These are phyloP conservation scores for Fistulina hepatica DNA, from an alignment of 1,284 basidiomycete genomes.

Conservation along the genomic window DNA sequence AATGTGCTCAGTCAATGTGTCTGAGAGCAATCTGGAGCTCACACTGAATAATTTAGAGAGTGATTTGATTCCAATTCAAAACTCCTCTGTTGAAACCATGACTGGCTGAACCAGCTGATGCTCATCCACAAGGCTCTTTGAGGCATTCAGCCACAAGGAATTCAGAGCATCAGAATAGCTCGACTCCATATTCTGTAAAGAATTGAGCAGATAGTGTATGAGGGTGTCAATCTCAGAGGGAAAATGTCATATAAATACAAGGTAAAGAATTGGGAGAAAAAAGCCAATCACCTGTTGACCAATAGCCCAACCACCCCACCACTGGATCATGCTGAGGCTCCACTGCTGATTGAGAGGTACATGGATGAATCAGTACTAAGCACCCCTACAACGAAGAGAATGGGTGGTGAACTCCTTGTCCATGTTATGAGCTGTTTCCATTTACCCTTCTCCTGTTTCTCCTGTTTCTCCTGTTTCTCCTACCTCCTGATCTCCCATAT, in stretches of 20 bases:
- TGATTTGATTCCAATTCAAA: too few species aligned
- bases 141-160: conserved; percentile 5
- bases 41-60: too few species aligned
- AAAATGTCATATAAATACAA: neutral
- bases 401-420: conserved; percentile 24
- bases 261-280: too few species aligned
- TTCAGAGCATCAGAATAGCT: conserved; percentile 10
- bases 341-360: conserved; percentile 24
- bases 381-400: conserved; percentile 25
- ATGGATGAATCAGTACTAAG: conserved; percentile 30
- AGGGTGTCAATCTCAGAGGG: conserved; percentile 10
- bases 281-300: conserved; percentile 23
- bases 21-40: too few species aligned
- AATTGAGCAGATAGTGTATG: conserved; percentile 14
- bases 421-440: too few species aligned
- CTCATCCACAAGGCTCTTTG: conserved; percentile 13
- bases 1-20: too few species aligned
- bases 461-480: too few species aligned
- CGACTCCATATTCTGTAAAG: conserved; percentile 11
- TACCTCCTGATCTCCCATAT: too few species aligned
- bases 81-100: conserved; percentile 4
- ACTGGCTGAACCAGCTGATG: neutral
- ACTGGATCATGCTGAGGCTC: conserved; percentile 23
- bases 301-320: conserved; percentile 34
- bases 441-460: too few species aligned